These are phyloP conservation scores for Colletotrichum paranaense DNA, from an alignment of 2,329 filamentous ascomycete genomes.

Conservation along the genomic window DNA sequence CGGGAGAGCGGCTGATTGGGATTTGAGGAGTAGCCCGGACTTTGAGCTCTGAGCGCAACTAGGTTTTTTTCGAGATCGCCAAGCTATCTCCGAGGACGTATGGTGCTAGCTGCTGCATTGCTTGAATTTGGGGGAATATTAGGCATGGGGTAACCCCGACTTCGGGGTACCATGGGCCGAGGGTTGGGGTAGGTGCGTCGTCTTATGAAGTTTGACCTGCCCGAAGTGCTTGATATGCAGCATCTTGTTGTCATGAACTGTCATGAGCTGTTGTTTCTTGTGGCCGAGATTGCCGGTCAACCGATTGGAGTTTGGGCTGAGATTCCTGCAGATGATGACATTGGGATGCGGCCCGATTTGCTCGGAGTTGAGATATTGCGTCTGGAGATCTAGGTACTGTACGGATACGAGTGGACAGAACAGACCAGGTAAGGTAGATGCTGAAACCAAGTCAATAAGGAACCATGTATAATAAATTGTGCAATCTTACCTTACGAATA, in stretches of 20 bases:
- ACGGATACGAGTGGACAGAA: neutral
- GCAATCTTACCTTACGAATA: neutral
- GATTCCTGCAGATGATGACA: neutral
- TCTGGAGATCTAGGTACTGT: neutral
- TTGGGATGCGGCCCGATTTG: neutral
- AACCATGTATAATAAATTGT: neutral
- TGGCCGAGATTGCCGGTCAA: neutral
- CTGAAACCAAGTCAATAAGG: neutral
- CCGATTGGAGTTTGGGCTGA: neutral
- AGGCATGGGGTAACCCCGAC: neutral
- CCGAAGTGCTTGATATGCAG: neutral
- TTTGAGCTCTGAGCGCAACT: neutral
- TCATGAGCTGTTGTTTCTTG: neutral
- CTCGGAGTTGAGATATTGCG: neutral
- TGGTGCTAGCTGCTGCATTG: neutral
- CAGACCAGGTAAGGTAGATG: neutral
- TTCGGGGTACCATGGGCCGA: slow-evolving; percentile 19
- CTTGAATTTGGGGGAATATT: neutral
- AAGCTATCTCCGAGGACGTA: slow-evolving; percentile 6
- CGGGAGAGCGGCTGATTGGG: slow-evolving; percentile 23
- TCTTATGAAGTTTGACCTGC: neutral
- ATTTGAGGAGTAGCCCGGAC: neutral
- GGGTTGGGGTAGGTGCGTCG: neutral
- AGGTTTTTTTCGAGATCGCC: slow-evolving; percentile 12
- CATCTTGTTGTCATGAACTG: neutral